These are phyloP conservation scores for Aspergillus novofumigatus DNA, from an alignment of 2,329 filamentous ascomycete species.

Conservation along the genomic window DNA sequence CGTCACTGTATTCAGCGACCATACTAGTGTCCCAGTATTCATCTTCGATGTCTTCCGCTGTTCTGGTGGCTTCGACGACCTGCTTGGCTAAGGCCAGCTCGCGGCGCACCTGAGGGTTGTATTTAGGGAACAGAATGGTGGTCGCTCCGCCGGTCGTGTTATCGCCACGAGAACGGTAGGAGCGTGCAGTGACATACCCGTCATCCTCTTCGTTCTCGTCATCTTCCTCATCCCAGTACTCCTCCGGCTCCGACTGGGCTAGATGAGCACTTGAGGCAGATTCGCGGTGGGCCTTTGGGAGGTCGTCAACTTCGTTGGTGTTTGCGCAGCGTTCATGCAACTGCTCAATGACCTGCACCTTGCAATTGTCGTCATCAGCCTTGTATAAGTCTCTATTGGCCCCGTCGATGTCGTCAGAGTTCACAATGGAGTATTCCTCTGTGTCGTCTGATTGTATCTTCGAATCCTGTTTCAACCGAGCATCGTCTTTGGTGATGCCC, in stretches of 20 bases:
- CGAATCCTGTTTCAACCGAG: slow-evolving; percentile 5
- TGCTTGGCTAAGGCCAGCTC: slow-evolving; percentile 68
- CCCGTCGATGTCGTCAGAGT: slow-evolving; percentile 26
- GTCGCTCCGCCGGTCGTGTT: slow-evolving; percentile 65
- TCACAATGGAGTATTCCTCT: slow-evolving; percentile 17
- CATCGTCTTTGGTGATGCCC: slow-evolving; percentile 9
- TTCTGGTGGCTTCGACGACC: slow-evolving; percentile 63
- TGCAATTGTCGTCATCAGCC: slow-evolving; percentile 23
- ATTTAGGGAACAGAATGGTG: slow-evolving; percentile 66
- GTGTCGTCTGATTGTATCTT: slow-evolving; percentile 10
- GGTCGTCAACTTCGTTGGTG: slow-evolving; percentile 1
- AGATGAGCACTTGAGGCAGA: slow-evolving; percentile 16
- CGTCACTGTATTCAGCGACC: slow-evolving; percentile 94
- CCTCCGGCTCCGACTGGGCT: slow-evolving; percentile 53
- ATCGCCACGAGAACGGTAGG: slow-evolving; percentile 70
- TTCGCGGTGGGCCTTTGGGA: slow-evolving; percentile 13
- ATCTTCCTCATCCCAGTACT: slow-evolving; percentile 73
- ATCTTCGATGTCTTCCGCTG: slow-evolving; percentile 74
- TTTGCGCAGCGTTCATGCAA: slow-evolving; percentile 3
- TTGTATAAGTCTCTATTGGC: slow-evolving; percentile 23
- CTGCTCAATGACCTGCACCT: slow-evolving; percentile 17
- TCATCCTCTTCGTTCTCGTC: slow-evolving; percentile 71
- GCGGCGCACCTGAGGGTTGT: slow-evolving; percentile 63
- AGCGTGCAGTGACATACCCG: slow-evolving; percentile 70
- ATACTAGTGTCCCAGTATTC: slow-evolving; percentile 93